Evolutionary conservation across 2,329 filamentous ascomycete species (phyloP).

Genomic region (Ophiostoma ips): DNA sequence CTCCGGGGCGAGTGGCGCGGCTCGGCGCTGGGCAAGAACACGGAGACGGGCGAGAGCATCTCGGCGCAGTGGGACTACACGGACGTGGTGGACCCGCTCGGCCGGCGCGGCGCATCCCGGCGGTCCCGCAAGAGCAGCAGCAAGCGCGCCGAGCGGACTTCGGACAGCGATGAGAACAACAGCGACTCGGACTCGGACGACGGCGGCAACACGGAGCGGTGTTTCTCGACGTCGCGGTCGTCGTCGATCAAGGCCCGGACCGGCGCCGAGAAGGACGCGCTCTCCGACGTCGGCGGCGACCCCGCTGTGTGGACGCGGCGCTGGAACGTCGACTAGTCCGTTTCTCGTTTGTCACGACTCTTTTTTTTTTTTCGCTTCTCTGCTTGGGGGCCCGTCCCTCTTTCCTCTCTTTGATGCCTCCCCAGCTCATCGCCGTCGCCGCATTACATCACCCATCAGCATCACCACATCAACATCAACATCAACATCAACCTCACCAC

Average conservation of each 20-base stretch:
- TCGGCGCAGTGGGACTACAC: conserved; percentile 48
- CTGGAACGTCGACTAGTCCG: conserved; percentile 10
- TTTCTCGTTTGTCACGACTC: neutral
- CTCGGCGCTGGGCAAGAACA: conserved; percentile 35
- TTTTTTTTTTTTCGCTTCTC: neutral
- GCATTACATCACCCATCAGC: neutral
- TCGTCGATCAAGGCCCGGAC: no score
- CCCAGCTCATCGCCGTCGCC: neutral
- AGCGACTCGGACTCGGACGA: conserved; percentile 2
- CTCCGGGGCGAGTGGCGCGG: conserved; percentile 50
- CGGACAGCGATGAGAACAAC: conserved; percentile 10
- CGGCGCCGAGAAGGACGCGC: conserved; percentile 2
- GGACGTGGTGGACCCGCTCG: conserved; percentile 27
- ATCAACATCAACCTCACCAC: neutral
- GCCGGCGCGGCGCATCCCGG: neutral
- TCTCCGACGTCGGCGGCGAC: conserved; percentile 10
- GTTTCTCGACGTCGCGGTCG: neutral
- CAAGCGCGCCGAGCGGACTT: neutral
- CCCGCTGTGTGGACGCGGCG: conserved; percentile 12
- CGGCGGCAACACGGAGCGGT: conserved; percentile 2
- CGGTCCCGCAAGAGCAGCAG: neutral
- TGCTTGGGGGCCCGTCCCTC: no score
- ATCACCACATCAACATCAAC: neutral
- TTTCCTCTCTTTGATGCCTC: neutral
- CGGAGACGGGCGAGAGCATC: conserved; percentile 38